A percentile compares a stretch with the other conserved stretches of the same genome.
phyloP scores from a whole-genome alignment of 352 stramenopile species.

The Plasmopara viticola region DNA sequence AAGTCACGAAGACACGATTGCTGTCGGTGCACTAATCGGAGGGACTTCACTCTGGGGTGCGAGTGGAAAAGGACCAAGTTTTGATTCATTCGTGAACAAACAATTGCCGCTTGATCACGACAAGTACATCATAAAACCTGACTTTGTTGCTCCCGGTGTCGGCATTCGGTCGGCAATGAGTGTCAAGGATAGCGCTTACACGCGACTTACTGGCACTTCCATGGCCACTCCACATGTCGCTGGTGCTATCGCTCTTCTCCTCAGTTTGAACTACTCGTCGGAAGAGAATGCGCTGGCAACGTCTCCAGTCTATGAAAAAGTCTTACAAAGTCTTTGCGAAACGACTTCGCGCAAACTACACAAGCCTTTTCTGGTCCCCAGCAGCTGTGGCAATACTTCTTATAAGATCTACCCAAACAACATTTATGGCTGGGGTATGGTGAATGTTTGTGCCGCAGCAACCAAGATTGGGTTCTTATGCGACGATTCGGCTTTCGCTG shows the following conservation, averaged over 20 bases:
- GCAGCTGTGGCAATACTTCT: constrained; percentile 49
- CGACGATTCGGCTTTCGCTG: constrained; percentile 5
- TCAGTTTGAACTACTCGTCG: constrained; percentile 28
- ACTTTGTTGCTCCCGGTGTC: constrained; percentile 66
- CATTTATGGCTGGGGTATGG: constrained; percentile 63
- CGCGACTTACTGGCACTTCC: constrained; percentile 60
- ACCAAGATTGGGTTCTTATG: constrained; percentile 36
- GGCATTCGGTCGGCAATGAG: constrained; percentile 62
- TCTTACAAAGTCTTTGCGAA: constrained; percentile 29
- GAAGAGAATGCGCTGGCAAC: constrained; percentile 8
- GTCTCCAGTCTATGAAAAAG: constrained; percentile 20
- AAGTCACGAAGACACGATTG: constrained; percentile 42
- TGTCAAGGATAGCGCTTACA: constrained; percentile 48
- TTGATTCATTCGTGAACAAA: too few species aligned
- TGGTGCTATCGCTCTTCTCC: constrained; percentile 50
- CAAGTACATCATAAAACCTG: constrained; percentile 55
- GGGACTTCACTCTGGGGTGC: constrained; percentile 55
- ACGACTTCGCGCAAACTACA: constrained; percentile 41
- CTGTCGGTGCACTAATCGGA: constrained; percentile 57
- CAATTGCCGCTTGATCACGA: too few species aligned
- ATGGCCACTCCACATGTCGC: constrained; percentile 72
- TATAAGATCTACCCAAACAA: constrained; percentile 72
- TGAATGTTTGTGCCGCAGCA: constrained; percentile 46
- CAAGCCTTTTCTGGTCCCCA: constrained; percentile 66
- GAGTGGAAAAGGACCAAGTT: constrained; percentile 58